phyloP scores from a whole-genome alignment of 305 asterid genomes.

The Fraxinus baroniana region DNA sequence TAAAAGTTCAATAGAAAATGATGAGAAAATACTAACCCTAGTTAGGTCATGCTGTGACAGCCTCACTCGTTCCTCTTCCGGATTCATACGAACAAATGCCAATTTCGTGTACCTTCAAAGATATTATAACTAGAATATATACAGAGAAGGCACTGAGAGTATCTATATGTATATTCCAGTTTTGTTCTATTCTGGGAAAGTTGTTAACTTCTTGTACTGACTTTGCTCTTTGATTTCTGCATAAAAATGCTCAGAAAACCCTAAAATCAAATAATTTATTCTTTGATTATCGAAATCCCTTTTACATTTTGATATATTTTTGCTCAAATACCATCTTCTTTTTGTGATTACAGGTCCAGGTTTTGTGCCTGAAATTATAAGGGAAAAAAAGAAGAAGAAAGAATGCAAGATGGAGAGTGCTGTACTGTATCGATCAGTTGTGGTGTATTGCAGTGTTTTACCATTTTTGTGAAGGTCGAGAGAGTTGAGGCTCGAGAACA shows the following conservation, averaged over 20 bases:
- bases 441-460: background rate
- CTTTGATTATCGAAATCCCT: background rate
- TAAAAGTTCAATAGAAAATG: background rate
- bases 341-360: constrained; percentile 9
- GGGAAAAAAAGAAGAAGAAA: background rate
- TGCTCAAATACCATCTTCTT: background rate
- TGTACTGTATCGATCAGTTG: background rate
- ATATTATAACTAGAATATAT: background rate
- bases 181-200: background rate
- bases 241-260: background rate
- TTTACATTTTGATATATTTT: background rate
- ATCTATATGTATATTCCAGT: background rate
- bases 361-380: background rate
- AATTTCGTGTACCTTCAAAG: background rate
- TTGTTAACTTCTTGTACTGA: background rate
- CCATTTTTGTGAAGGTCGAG: background rate
- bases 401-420: background rate
- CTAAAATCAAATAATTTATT: background rate
- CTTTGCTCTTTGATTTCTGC: background rate
- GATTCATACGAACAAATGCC: constrained; percentile 22
- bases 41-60: constrained; percentile 92
- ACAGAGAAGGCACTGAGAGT: constrained; percentile 8
- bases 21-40: constrained; percentile 20
- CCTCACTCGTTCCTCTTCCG: constrained; percentile 82
- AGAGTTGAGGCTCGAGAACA: too few relatives aligned